Percentiles rank a stretch among this genome's conserved stretches.
Evolutionary conservation across 2,329 filamentous ascomycete genomes (phyloP).

Genomic region (Monilinia vaccinii-corymbosi): DNA sequence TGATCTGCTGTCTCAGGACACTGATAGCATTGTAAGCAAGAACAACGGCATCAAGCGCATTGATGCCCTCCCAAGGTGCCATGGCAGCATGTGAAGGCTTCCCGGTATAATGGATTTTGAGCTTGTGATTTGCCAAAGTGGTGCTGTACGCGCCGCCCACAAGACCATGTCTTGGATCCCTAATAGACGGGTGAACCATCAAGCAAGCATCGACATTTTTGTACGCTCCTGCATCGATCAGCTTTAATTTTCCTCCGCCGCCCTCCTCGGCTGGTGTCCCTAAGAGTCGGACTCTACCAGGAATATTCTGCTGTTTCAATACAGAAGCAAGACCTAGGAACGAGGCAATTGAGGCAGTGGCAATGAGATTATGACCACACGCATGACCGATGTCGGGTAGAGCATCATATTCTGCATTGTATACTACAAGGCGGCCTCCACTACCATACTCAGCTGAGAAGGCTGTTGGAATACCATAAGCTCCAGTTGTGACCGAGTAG

Average conservation of each 20-base stretch:
- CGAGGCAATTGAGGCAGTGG: constrained; percentile 31
- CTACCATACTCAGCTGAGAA: constrained; percentile 38
- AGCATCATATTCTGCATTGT: constrained; percentile 41
- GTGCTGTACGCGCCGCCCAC: constrained; percentile 10
- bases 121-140: constrained; percentile 14
- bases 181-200: constrained; percentile 31
- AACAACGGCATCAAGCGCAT: constrained; percentile 34
- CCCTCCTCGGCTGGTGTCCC: constrained; percentile 26
- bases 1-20: constrained; percentile 28
- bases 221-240: constrained; percentile 37
- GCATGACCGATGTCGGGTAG: constrained; percentile 35
- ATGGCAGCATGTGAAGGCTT: constrained; percentile 32
- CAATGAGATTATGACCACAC: constrained; percentile 37
- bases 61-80: constrained; percentile 33
- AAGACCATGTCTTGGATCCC: not conserved
- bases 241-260: constrained; percentile 33
- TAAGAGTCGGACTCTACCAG: constrained; percentile 27
- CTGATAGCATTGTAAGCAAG: constrained; percentile 30
- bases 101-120: constrained; percentile 22
- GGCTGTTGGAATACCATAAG: constrained; percentile 43
- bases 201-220: constrained; percentile 31
- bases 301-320: constrained; percentile 16
- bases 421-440: constrained; percentile 36
- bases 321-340: constrained; percentile 30
- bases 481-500: constrained; percentile 38